Conservation (phyloP, 2,329 filamentous ascomycete genomes). For the Talaromyces funiculosus region DNA sequence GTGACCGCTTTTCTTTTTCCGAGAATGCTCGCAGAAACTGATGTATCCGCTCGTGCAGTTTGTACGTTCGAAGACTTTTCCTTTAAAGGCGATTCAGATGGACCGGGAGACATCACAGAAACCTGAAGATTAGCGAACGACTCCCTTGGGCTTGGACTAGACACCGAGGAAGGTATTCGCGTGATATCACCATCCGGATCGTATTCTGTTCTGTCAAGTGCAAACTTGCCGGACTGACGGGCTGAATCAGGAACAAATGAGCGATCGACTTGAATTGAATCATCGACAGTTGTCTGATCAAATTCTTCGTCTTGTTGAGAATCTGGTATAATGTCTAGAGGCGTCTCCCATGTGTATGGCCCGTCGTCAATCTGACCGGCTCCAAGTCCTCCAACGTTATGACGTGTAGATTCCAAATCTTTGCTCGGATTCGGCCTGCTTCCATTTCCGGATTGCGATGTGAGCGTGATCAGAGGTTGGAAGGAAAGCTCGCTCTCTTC, state of each 20-base stretch:
- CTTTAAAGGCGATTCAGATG: neutral
- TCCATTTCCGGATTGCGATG: neutral
- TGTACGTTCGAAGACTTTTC: neutral
- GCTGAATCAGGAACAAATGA: constrained; percentile 13
- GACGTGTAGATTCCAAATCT: neutral
- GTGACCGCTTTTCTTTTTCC: constrained; percentile 4
- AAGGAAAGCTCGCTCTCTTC: constrained; percentile 12
- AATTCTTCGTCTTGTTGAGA: constrained; percentile 24
- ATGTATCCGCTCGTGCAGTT: neutral
- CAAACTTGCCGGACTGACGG: neutral
- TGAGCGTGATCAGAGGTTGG: constrained; percentile 3
- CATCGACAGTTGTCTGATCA: neutral
- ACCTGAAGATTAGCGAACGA: neutral
- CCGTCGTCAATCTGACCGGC: neutral
- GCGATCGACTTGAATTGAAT: constrained; percentile 14
- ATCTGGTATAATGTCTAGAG: constrained; percentile 36
- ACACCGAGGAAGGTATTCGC: constrained; percentile 15
- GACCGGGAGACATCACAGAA: neutral
- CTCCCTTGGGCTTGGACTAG: constrained; percentile 7
- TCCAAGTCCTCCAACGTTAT: neutral
- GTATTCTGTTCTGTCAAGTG: neutral
- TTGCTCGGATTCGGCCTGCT: neutral
- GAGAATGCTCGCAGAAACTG: neutral
- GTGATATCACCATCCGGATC: neutral
- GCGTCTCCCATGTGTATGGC: constrained; percentile 27